Conservation (phyloP, 257 asterid species). For the Ilex asprella region DNA sequence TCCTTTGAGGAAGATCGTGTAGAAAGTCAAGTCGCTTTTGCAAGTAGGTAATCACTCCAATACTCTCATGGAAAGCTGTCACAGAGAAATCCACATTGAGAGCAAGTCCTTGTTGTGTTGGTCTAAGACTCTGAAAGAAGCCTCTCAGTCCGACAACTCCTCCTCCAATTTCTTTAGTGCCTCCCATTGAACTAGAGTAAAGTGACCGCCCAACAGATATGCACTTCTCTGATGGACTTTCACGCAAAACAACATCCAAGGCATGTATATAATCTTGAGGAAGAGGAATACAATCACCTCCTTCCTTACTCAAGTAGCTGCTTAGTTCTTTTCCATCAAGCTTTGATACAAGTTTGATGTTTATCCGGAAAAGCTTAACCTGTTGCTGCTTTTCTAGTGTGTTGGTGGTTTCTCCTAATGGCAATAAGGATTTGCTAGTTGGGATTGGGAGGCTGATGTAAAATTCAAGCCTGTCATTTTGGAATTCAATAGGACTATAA, state of each 20-base stretch:
- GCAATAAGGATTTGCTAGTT: conserved; percentile 11
- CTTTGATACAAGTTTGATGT: conserved; percentile 74
- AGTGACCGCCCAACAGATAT: conserved; percentile 56
- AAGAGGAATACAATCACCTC: conserved; percentile 42
- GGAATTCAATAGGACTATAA: conserved; percentile 75
- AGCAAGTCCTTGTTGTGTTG: conserved; percentile 92
- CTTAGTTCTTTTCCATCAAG: conserved; percentile 56
- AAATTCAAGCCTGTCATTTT: conserved; percentile 56
- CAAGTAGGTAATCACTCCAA: conserved; percentile 75
- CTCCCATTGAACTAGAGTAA: conserved; percentile 68
- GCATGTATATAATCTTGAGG: conserved; percentile 98
- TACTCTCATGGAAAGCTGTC: conserved; percentile 91
- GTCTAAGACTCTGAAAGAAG: conserved; percentile 87
- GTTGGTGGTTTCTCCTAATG: conserved; percentile 10
- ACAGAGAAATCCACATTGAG: conserved; percentile 87
- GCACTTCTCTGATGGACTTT: conserved; percentile 62
- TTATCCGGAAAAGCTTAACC: conserved; percentile 57
- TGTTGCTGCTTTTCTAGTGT: conserved; percentile 16
- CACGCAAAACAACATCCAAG: conserved; percentile 76
- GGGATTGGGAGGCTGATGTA: conserved; percentile 60
- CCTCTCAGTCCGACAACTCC: conserved; percentile 86
- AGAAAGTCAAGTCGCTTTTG: conserved; percentile 63
- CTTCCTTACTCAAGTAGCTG: conserved; percentile 39
- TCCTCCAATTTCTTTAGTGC: conserved; percentile 73
- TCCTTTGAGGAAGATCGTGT: conserved; percentile 36